Conservation (phyloP, 148 eudicot genomes). For the Amaranthus palmeri region DNA sequence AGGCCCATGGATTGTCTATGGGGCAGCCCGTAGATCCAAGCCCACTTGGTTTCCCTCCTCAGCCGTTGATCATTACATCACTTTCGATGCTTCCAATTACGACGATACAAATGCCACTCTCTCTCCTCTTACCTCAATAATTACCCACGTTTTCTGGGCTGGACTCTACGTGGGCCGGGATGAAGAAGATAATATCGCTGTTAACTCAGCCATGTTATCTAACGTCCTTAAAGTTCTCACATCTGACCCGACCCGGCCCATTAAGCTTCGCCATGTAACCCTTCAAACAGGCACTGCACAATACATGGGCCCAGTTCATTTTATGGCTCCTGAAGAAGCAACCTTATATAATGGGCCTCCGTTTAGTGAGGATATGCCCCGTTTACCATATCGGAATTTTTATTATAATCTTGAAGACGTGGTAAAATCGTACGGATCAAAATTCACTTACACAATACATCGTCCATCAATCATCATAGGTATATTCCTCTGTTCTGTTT, state of each 20-base stretch:
- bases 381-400: slow-evolving; percentile 36
- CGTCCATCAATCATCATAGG: slow-evolving; percentile 30
- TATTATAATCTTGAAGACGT: slow-evolving; percentile 44
- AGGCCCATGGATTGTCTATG: slow-evolving; percentile 47
- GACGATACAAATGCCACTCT: slow-evolving; percentile 27
- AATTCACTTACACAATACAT: slow-evolving; percentile 34
- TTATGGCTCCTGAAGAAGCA: background rate
- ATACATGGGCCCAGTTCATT: slow-evolving; percentile 34
- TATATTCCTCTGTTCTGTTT: too few relatives aligned
- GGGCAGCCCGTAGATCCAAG: slow-evolving; percentile 33
- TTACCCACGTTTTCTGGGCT: slow-evolving; percentile 47
- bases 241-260: slow-evolving; percentile 1
- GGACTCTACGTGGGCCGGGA: slow-evolving; percentile 18
- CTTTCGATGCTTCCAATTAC: slow-evolving; percentile 29
- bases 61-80: slow-evolving; percentile 30
- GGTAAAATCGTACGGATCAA: slow-evolving; percentile 14
- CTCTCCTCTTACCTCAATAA: slow-evolving; percentile 20
- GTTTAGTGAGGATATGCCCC: slow-evolving; percentile 29
- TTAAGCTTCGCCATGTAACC: slow-evolving; percentile 30
- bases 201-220: slow-evolving; percentile 35
- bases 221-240: slow-evolving; percentile 32
- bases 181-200: slow-evolving; percentile 16
- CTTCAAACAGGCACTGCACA: slow-evolving; percentile 42
- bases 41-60: slow-evolving; percentile 39
- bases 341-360: slow-evolving; percentile 31